Base-by-base conservation (phyloP, 306 rosid species). In the Malus fusca region DNA sequence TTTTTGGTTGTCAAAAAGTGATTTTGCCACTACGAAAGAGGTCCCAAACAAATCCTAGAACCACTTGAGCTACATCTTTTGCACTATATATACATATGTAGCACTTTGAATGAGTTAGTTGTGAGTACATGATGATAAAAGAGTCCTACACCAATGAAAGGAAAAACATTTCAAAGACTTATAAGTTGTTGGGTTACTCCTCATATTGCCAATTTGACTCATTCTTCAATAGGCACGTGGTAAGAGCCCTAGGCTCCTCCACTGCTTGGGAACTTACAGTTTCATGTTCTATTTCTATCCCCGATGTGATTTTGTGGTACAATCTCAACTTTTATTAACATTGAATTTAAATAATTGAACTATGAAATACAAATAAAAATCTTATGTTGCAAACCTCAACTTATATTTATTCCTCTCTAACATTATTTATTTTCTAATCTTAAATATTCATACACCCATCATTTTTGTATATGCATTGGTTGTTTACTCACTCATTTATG, bases 101-200 rank as follows among this genome's bases (percentile, higher is more conserved):
- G 9, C 18, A 61, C 17, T 61, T 61, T 25, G 10, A 12, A 61
- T 61, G 35, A 61, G 26, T 11, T 26, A 14, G 17, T 12, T 26
- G 13, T 25, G 9, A n/a, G n/a, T 8, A 11, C 11, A 21, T 35
- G 40, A 35, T 35, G 40, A 7, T 35, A 35, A 35, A 35, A 35
- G 9, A 35, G 9, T 35, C 40, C 0, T 0, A 35, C 40, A 35
- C 0, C 0, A 35, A 0, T 35, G 40, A 35, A 35, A 35, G 0
- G 2, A 35, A 35, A 35, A 35, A 35, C 8, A 35, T 35, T 35
- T 9, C 2, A 7, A 35, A 35, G 2, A 0, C 40, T 35, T 35
- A 7, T 35, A 35, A 35, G 9, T 0, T 6, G 40, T 35, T 35
- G 0, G 0, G 40, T 7, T 35, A 35, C 9, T 35, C 2, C 2